phyloP scores from a whole-genome alignment of 768 basidiomycete genomes.

The Amanita thiersii region DNA sequence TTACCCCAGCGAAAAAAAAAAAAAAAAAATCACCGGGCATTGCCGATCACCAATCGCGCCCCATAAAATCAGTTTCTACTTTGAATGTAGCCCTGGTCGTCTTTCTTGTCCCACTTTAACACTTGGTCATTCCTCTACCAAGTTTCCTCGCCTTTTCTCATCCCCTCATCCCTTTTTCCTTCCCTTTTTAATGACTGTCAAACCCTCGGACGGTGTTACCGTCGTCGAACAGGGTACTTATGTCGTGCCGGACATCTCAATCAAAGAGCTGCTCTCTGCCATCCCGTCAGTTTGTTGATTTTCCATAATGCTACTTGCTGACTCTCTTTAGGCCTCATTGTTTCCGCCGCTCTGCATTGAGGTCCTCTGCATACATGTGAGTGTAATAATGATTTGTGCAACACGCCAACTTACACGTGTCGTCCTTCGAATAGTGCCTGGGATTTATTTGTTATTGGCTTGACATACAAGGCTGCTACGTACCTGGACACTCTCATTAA shows the following conservation, averaged over 20 bases:
- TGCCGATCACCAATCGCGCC: slow-evolving; percentile 14
- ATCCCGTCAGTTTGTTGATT: slow-evolving; percentile 59
- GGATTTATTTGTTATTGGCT: slow-evolving; percentile 66
- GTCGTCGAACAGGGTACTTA: slow-evolving; percentile 50
- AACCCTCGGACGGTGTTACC: slow-evolving; percentile 12
- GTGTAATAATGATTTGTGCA: slow-evolving; percentile 15
- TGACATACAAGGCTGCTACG: slow-evolving; percentile 58
- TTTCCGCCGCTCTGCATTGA: slow-evolving; percentile 81
- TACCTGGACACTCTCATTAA: slow-evolving; percentile 59
- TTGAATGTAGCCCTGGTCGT: not conserved
- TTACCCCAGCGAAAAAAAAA: slow-evolving; percentile 10
- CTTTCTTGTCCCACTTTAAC: not conserved
- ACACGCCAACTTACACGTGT: slow-evolving; percentile 2
- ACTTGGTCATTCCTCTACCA: slow-evolving; percentile 1
- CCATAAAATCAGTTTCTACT: slow-evolving; percentile 4
- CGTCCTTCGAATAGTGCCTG: slow-evolving; percentile 39
- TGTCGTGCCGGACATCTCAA: slow-evolving; percentile 73
- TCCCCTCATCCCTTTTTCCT: slow-evolving; percentile 7
- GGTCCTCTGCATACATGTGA: slow-evolving; percentile 73
- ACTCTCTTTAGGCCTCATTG: slow-evolving; percentile 58
- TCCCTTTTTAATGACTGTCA: slow-evolving; percentile 2
- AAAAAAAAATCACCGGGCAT: slow-evolving; percentile 16
- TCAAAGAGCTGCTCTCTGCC: slow-evolving; percentile 78
- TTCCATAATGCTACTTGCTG: not conserved
- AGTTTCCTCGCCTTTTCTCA: slow-evolving; percentile 8